Evolutionary conservation across 2,329 filamentous ascomycete genomes (phyloP).

Genomic region (Canariomyces notabilis): DNA sequence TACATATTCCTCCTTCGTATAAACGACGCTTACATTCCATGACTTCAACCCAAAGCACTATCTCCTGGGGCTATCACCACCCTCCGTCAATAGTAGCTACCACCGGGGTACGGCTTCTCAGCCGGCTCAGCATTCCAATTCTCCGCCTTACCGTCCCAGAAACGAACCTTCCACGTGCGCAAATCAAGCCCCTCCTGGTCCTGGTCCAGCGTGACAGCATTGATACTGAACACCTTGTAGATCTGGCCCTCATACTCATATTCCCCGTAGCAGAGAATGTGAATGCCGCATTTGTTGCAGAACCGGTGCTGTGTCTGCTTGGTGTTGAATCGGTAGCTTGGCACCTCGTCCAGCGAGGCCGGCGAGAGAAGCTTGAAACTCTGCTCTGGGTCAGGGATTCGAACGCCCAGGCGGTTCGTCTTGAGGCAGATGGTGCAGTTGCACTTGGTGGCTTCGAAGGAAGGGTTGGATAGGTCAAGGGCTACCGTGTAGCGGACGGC

Average conservation of each 20-base stretch:
- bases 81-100: neutral
- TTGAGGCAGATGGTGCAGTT: conserved; percentile 13
- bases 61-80: neutral
- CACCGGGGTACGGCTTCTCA: neutral
- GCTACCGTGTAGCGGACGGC: conserved; percentile 9
- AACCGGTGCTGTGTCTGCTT: conserved; percentile 4
- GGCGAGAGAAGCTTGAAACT: conserved; percentile 3
- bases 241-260: conserved; percentile 2
- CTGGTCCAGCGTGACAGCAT: conserved; percentile 9
- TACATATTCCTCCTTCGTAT: too few species aligned
- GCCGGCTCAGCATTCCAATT: neutral
- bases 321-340: conserved; percentile 1
- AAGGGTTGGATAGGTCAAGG: neutral
- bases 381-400: neutral
- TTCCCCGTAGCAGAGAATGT: neutral
- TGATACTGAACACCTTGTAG: neutral
- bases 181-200: conserved; percentile 6
- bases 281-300: conserved; percentile 9
- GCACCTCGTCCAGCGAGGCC: neutral
- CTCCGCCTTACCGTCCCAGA: conserved; percentile 8
- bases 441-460: conserved; percentile 3
- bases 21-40: too few species aligned
- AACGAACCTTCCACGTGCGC: conserved; percentile 1
- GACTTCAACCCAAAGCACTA: too few species aligned
- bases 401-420: conserved; percentile 1